Percentiles rank a stretch among this genome's conserved stretches.
phyloP scores from a whole-genome alignment of 176 grass and related monocot species.

The Phoenix roebelenii region DNA sequence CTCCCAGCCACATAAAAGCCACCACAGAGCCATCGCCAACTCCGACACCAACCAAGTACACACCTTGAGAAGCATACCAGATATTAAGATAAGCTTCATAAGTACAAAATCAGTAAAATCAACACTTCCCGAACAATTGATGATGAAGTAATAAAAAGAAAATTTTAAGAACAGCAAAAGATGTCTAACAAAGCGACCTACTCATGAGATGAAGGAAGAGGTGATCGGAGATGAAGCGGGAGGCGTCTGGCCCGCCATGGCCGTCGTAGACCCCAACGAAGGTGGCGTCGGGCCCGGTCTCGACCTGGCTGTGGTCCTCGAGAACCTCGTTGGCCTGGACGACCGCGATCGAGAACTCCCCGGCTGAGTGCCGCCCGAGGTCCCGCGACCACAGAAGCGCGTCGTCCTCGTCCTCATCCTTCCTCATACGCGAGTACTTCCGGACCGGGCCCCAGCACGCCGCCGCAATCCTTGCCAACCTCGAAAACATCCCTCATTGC shows the following conservation, averaged over 20 bases:
- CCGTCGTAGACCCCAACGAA: constrained; percentile 97
- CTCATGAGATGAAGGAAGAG: constrained; percentile 77
- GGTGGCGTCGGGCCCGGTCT: constrained; percentile 49
- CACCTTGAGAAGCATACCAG: too few relatives aligned
- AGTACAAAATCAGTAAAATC: too few relatives aligned
- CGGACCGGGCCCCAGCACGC: constrained; percentile 87
- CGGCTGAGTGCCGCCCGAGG: constrained; percentile 55
- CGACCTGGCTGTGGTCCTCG: constrained; percentile 97
- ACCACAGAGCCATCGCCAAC: too few relatives aligned
- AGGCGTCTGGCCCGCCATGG: constrained; percentile 87
- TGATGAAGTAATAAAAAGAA: neutral
- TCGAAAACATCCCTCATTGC: constrained; percentile 98
- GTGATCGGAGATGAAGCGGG: constrained; percentile 80
- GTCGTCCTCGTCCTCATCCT: constrained; percentile 71
- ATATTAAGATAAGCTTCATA: too few relatives aligned
- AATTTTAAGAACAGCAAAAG: neutral
- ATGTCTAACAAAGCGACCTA: constrained; percentile 29
- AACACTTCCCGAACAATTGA: too few relatives aligned
- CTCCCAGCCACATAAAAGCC: too few relatives aligned
- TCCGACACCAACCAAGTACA: too few relatives aligned
- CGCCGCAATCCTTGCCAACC: constrained; percentile 69
- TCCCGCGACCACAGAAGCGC: constrained; percentile 79
- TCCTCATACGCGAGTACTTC: constrained; percentile 71
- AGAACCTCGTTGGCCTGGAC: constrained; percentile 93
- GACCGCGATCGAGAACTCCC: constrained; percentile 91